Evolutionary conservation across 805 yeast species (phyloP), one percentile per base, ranked within the genome.

Genomic region (Candida xiaguanensis): DNA sequence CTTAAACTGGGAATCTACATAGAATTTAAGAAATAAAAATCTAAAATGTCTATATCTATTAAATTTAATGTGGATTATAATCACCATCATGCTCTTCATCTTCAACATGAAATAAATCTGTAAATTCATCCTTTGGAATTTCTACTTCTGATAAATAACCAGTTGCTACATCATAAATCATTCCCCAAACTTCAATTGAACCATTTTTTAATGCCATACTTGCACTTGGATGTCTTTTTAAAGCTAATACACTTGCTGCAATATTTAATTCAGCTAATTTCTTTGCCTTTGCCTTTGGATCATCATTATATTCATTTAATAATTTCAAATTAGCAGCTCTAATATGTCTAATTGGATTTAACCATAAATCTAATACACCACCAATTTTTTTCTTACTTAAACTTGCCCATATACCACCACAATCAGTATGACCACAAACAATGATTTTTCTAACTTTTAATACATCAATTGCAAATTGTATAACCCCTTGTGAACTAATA

Each of bases 361-460:
- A 69, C 90, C 90, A 84, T 37, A 78, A 79, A 51, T 82, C 87
- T 49, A 90, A 65, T 8, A 76, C 77, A 20, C 83, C 80, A 24
- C 89, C 89, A 24, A 81, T 68, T 49, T 74, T 74, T 51, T 79
- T 76, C 42, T 77, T 70, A 2, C 81, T 72, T 34, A 90, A 63
- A 7, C 89, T 79, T 16, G 95, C 88, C 78, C 85, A 79, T 36
- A 87, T 78, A 22, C 96, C 97, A 36, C 96, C 96, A 71, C 98
- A 90, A 60, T 87, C 95, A 23, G 93, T 84, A 63, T 90, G 98
- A 3, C 97, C 98, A 63, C 96, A 86, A 5, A 90, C 84, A 40
- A 90, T 74, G 38, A 90, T 79, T 55, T 85, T 87, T 48, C 72
- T 74, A 28, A 91, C 95, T 53, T 85, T 83, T 44, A 90, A 70